Evolutionary conservation across 2,329 filamentous ascomycete species (phyloP).

Genomic region (Aspergillus pseudoterreus): DNA sequence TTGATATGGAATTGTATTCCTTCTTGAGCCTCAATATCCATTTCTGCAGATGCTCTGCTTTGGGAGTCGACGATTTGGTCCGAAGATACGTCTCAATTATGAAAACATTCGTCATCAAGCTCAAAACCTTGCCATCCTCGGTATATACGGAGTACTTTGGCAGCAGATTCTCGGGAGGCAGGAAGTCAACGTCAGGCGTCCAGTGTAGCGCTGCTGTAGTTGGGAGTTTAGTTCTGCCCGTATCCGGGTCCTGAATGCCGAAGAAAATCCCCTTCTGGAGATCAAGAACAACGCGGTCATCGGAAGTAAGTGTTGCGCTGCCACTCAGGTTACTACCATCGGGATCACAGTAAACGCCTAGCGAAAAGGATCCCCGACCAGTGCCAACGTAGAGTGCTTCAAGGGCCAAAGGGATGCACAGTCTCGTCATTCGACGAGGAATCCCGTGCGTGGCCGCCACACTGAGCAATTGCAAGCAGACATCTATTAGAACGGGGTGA

Average conservation of each 20-base stretch:
- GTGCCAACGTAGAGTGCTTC: constrained; percentile 15
- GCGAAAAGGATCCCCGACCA: constrained; percentile 1
- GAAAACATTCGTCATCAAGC: background rate
- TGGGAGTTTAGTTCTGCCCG: background rate
- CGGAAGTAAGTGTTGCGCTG: constrained; percentile 2
- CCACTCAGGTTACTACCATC: constrained; percentile 6
- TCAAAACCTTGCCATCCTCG: background rate
- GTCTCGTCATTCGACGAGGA: constrained; percentile 6
- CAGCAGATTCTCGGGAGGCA: constrained; percentile 1
- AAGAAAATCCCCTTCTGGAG: constrained; percentile 6
- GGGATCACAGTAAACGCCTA: constrained; percentile 5
- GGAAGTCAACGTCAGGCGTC: constrained; percentile 8
- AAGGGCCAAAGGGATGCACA: constrained; percentile 21
- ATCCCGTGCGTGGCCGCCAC: constrained; percentile 19
- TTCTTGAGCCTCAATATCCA: constrained; percentile 5
- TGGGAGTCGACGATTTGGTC: background rate
- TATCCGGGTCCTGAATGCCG: constrained; percentile 7
- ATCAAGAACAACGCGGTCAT: background rate
- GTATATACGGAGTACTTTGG: background rate
- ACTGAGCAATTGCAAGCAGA: constrained; percentile 18
- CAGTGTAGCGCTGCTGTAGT: constrained; percentile 1
- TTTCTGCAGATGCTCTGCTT: constrained; percentile 6
- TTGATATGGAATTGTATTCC: background rate
- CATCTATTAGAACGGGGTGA: constrained; percentile 20
- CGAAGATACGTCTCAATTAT: constrained; percentile 5